Base-by-base conservation (phyloP, 352 stramenopile species). In the Phytophthora rubi region DNA sequence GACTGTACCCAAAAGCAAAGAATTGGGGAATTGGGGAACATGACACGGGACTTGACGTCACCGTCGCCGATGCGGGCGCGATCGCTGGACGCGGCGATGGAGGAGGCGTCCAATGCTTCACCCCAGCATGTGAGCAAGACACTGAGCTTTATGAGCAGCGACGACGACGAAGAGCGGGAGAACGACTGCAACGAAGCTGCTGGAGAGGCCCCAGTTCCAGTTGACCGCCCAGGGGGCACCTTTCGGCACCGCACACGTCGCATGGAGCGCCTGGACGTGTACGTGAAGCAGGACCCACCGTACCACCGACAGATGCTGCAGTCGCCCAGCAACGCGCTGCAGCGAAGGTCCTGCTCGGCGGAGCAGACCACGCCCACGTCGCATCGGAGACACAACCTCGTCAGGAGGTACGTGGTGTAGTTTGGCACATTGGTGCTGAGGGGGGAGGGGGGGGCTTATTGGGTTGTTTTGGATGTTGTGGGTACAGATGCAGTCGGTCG, bases 141-240 rank as follows among this genome's bases (percentile, higher is more conserved):
- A 28, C 26, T 88, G 45, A 69, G 60, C 28, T 79, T 74, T 30
- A 61, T 72, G 42, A 86, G 62, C 57, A 82, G 73, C 51, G 75
- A 74, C 21, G 67, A 80, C 18, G 51, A 65, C 6, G 56, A 71
- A 30, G 57, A 68, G 30, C 53, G 52, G 45, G 61, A 75, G 59
- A 68, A 68, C 13, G 28, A 42, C 18, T 28, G 7, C 9, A 62
- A 62, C 58, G 47, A n/a, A 16, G 53, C 56, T 13, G 32, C 44
- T 23, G 44, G 15, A 23, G 44, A 49, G 15, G 3, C 44, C 6
- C 44, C 44, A 18, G 37, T 45, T 18, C 44, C 44, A 18, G 37
- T 45, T 45, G 37, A 45, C 37, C 37, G 37, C 21, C 16, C 30
- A 1, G 61, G 63, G 23, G 65, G 65, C 8, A 58, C 48, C 30